Percentiles rank a stretch among this genome's conserved stretches.
Evolutionary conservation across 163 green algal genomes (phyloP).

Genomic region (Scenedesmus sp.): DNA sequence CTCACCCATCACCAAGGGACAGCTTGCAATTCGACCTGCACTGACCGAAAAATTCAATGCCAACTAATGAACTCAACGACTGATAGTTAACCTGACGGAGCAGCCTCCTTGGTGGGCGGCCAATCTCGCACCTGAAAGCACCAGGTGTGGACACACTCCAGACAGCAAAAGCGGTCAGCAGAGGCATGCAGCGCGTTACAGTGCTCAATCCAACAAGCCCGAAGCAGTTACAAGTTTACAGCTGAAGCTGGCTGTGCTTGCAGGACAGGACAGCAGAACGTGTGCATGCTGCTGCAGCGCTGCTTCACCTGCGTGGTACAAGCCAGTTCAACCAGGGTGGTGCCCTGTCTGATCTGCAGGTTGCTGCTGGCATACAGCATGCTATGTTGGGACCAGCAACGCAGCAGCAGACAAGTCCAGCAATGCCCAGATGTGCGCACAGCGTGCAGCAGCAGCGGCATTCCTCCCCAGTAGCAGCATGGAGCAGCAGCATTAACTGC

Average conservation of each 20-base stretch:
- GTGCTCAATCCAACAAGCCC: background rate
- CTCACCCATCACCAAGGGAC: background rate
- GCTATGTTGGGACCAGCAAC: slow-evolving; percentile 23
- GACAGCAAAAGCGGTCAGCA: background rate
- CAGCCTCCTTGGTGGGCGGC: background rate
- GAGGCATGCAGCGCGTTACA: background rate
- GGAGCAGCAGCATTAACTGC: slow-evolving; percentile 31
- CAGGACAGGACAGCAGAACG: background rate
- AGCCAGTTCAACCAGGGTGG: background rate
- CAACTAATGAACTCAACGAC: background rate
- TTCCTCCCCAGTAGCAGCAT: background rate
- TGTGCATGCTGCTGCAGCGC: background rate
- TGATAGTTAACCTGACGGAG: background rate
- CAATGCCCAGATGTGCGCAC: background rate
- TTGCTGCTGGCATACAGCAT: slow-evolving; percentile 12
- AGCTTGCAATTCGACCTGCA: background rate
- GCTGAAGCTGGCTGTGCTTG: background rate
- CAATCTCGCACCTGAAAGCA: background rate
- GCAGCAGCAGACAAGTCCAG: background rate
- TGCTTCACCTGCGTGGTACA: background rate
- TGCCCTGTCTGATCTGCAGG: background rate
- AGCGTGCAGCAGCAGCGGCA: slow-evolving; percentile 11
- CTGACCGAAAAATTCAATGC: background rate
- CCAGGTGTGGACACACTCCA: slow-evolving; percentile 4
- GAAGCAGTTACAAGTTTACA: background rate